These are phyloP conservation scores for Fusarium aywerte DNA, from an alignment of 2,329 filamentous ascomycete species.

Conservation along the genomic window DNA sequence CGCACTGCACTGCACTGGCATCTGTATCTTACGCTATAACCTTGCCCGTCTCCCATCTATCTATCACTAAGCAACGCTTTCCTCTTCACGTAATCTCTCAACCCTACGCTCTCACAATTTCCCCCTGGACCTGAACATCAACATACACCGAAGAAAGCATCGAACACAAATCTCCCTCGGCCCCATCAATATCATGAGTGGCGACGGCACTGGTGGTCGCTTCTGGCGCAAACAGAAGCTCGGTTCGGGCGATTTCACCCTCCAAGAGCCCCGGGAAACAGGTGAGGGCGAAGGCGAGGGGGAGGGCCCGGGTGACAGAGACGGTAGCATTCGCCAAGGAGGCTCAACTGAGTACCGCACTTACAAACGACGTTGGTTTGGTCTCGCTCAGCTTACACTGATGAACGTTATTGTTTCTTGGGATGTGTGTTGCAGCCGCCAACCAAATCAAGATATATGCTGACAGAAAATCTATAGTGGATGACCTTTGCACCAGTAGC, in stretches of 20 bases:
- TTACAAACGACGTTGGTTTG: slow-evolving; percentile 92
- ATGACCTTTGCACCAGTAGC: slow-evolving; percentile 90
- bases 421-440: slow-evolving; percentile 71
- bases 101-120: background rate
- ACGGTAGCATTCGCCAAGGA: slow-evolving; percentile 45
- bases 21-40: too few relatives aligned
- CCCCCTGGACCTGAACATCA: background rate
- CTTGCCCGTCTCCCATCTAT: slow-evolving; percentile 7
- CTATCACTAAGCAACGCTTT: background rate
- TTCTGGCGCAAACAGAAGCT: slow-evolving; percentile 49
- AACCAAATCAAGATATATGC: slow-evolving; percentile 11
- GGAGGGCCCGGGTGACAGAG: slow-evolving; percentile 39
- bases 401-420: slow-evolving; percentile 94
- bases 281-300: slow-evolving; percentile 39
- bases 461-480: slow-evolving; percentile 66
- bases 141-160: slow-evolving; percentile 17
- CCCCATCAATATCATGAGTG: slow-evolving; percentile 35
- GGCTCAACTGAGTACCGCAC: slow-evolving; percentile 53
- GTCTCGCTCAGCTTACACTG: slow-evolving; percentile 82
- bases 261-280: slow-evolving; percentile 43
- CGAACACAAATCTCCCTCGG: slow-evolving; percentile 11
- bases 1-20: too few relatives aligned
- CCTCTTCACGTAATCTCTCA: background rate
- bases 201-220: slow-evolving; percentile 37
- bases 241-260: slow-evolving; percentile 45